Evolutionary conservation across 495 filamentous ascomycete genomes (phyloP), one percentile per base, ranked within the genome.

Genomic region (Viridothelium virens): DNA sequence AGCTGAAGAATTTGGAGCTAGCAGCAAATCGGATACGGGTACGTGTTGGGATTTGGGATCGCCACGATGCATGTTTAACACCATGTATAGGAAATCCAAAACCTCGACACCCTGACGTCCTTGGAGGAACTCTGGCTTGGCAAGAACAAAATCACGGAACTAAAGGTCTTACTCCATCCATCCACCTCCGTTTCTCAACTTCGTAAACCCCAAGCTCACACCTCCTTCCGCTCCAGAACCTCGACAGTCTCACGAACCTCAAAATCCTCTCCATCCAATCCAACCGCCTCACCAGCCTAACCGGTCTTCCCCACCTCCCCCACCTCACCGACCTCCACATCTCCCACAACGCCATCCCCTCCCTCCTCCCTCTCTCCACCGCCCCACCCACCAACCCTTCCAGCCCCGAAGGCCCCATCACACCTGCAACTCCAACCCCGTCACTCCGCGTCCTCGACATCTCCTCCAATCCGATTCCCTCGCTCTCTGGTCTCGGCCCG

Each of bases 221-320:
- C 6, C 38, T 36, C 59, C 47, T 64, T 44, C 1, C 47, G 38
- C 33, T 9, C 25, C 41, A 87, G 81, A 85, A 85, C 65, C 81
- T 97, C 38, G 81, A 82, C 38, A 81, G 80, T 16, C 83, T 99
- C 38, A 77, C 84, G 16, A 91, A 89, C 77, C 87, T 99, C 65
- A 86, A 86, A 68, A 90, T 97, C 69, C 86, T 99, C 63, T 94
- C 90, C 70, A 95, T 99, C 72, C 95, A 99, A 79, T 96, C 92
- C 47, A 99, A 99, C 78, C 90, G 94, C 44, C 89, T 99, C 68
- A 89, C 87, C 64, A 82, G 83, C 67, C 86, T 99, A 63, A 79
- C 85, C 46, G 91, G 91, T 62, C 84, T 99, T 31, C 81, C 83
- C 14, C 76, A 81, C 33, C 87, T 92, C 2, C 79, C 84, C n/a